These are phyloP conservation scores for Penicillium italicum DNA, from an alignment of 2,329 filamentous ascomycete species.

Conservation along the genomic window DNA sequence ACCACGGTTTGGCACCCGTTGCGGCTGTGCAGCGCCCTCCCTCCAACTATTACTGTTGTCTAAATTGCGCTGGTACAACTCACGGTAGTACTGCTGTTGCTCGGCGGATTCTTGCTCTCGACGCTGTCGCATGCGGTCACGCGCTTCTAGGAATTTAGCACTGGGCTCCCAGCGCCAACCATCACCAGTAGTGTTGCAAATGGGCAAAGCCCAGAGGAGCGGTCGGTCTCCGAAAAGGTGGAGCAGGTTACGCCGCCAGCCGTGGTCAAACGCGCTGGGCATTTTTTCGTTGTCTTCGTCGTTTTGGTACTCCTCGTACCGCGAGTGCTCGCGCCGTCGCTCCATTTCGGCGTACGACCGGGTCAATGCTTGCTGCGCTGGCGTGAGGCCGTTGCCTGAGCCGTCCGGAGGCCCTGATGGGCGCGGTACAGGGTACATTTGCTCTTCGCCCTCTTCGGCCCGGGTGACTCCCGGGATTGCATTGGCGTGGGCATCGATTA, in stretches of 20 bases:
- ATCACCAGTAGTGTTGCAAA: conserved; percentile 83
- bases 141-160: conserved; percentile 68
- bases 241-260: conserved; percentile 71
- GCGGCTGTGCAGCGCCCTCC: conserved; percentile 17
- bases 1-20: conserved; percentile 20
- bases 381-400: conserved; percentile 31
- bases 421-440: conserved; percentile 37
- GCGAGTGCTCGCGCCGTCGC: conserved; percentile 59
- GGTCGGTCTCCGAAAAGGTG: conserved; percentile 77
- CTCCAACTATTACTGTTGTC: conserved; percentile 31
- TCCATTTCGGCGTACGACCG: conserved; percentile 57
- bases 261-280: conserved; percentile 90
- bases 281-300: conserved; percentile 84
- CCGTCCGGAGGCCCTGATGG: conserved; percentile 12
- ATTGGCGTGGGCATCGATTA: conserved; percentile 78
- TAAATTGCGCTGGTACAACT: conserved; percentile 36
- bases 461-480: conserved; percentile 74
- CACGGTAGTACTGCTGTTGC: conserved; percentile 34
- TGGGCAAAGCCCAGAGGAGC: conserved; percentile 72
- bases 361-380: conserved; percentile 46
- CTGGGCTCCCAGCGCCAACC: conserved; percentile 94
- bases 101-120: conserved; percentile 31
- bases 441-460: conserved; percentile 73
- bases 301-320: conserved; percentile 79
- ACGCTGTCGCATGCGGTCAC: conserved; percentile 30